Conservation (phyloP, 352 stramenopile genomes). For the Globisporangium rhizosaccharum region DNA sequence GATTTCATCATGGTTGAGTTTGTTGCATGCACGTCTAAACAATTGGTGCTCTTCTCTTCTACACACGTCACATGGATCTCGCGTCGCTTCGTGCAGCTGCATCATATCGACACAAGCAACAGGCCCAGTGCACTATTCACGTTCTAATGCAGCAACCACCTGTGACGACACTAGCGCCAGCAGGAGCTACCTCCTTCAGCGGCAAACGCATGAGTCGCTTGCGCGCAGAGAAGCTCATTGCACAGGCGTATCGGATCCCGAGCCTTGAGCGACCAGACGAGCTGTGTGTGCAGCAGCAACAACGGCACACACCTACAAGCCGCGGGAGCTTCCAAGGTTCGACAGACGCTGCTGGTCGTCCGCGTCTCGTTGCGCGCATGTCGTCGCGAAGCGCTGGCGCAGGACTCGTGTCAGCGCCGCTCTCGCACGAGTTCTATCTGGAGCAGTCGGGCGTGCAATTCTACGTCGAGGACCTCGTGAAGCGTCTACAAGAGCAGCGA, state of each 20-base stretch:
- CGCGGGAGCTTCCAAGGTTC: slow-evolving; percentile 3
- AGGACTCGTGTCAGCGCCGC: slow-evolving; percentile 8
- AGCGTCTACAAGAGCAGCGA: slow-evolving; percentile 38
- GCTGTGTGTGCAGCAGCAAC: neutral
- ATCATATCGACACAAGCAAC: no score
- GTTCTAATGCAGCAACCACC: no score
- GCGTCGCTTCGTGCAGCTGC: no score
- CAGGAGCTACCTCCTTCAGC: no score
- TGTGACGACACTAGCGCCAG: no score
- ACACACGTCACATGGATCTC: no score
- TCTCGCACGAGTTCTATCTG: slow-evolving; percentile 37
- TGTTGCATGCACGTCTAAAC: no score
- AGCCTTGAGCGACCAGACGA: neutral
- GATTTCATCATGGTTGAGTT: no score
- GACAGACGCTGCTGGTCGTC: neutral
- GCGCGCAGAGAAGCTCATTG: slow-evolving; percentile 39
- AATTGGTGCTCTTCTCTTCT: no score
- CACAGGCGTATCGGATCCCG: slow-evolving; percentile 30
- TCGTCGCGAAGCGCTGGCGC: slow-evolving; percentile 10
- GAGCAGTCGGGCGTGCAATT: slow-evolving; percentile 52
- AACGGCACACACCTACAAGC: neutral
- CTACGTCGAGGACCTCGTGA: slow-evolving; percentile 50
- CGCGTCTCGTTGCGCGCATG: slow-evolving; percentile 15
- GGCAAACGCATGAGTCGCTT: slow-evolving; percentile 28
- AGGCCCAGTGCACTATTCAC: no score